These are phyloP conservation scores for Aspergillus biplanus DNA, from an alignment of 495 filamentous ascomycete species.

Conservation along the genomic window DNA sequence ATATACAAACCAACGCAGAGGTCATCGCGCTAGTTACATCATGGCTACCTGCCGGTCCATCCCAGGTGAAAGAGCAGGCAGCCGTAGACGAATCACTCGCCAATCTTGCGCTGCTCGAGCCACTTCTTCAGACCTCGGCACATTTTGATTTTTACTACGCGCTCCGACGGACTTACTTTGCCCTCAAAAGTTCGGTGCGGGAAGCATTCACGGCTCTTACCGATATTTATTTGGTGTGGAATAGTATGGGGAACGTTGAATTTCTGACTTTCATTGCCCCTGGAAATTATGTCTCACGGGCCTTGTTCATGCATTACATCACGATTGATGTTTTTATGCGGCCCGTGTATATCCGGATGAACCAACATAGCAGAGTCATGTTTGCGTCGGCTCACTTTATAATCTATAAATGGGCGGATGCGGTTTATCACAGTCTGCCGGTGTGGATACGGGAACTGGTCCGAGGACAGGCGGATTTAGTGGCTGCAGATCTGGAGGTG, in stretches of 20 bases:
- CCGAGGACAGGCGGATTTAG: neutral
- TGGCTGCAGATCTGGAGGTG: neutral
- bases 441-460: slow-evolving; percentile 6
- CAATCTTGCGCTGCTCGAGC: slow-evolving; percentile 1
- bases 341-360: slow-evolving; percentile 25
- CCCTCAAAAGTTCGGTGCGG: slow-evolving; percentile 27
- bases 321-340: slow-evolving; percentile 60
- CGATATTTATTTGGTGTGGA: slow-evolving; percentile 4
- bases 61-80: slow-evolving; percentile 34
- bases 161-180: slow-evolving; percentile 23
- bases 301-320: slow-evolving; percentile 64
- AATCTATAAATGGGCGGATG: slow-evolving; percentile 24
- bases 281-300: slow-evolving; percentile 46
- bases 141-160: slow-evolving; percentile 26
- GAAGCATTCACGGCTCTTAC: slow-evolving; percentile 31
- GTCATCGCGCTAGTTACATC: slow-evolving; percentile 30
- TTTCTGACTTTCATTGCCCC: slow-evolving; percentile 58
- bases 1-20: slow-evolving; percentile 49
- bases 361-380: neutral
- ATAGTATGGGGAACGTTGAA: slow-evolving; percentile 40
- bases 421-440: slow-evolving; percentile 23
- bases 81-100: slow-evolving; percentile 21
- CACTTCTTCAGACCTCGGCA: slow-evolving; percentile 4
- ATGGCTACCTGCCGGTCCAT: slow-evolving; percentile 34
- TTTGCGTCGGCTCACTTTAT: slow-evolving; percentile 10